phyloP scores from a whole-genome alignment of 257 asterid genomes.

The Linderniella brevidens region DNA sequence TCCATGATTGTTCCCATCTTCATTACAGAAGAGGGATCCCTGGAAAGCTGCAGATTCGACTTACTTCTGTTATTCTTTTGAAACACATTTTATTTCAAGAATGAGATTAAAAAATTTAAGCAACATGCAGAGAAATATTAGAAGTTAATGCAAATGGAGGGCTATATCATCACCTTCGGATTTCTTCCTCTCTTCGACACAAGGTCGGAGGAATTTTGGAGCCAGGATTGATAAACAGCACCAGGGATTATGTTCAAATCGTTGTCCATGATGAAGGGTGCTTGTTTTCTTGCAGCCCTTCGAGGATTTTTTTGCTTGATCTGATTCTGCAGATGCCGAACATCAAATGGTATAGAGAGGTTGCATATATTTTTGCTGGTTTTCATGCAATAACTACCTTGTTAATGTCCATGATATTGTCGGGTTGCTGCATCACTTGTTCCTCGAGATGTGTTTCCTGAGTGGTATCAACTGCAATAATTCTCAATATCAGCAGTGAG shows the following conservation, averaged over 20 bases:
- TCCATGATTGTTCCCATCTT: conserved; percentile 48
- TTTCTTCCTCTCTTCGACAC: conserved; percentile 37
- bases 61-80: too few species aligned
- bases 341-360: conserved; percentile 8
- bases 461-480: too few species aligned
- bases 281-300: conserved; percentile 31
- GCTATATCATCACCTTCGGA: conserved; percentile 23
- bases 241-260: conserved; percentile 66
- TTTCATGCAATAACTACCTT: too few species aligned
- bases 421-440: too few species aligned
- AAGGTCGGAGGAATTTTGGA: conserved; percentile 40
- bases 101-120: too few species aligned
- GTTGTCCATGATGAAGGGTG: conserved; percentile 34
- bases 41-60: conserved; percentile 18
- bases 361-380: too few species aligned
- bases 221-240: conserved; percentile 74
- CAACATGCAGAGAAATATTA: too few species aligned
- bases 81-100: too few species aligned
- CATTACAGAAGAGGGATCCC: conserved; percentile 25
- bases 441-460: too few species aligned
- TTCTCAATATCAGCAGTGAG: too few species aligned
- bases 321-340: conserved; percentile 19
- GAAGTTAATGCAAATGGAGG: not conserved
- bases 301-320: conserved; percentile 21
- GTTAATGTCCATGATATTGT: not conserved